A percentile compares a stretch with the other conserved stretches of the same genome.
Conservation (phyloP, 202 grass and related monocot species). For the Saccharum hybrid region DNA sequence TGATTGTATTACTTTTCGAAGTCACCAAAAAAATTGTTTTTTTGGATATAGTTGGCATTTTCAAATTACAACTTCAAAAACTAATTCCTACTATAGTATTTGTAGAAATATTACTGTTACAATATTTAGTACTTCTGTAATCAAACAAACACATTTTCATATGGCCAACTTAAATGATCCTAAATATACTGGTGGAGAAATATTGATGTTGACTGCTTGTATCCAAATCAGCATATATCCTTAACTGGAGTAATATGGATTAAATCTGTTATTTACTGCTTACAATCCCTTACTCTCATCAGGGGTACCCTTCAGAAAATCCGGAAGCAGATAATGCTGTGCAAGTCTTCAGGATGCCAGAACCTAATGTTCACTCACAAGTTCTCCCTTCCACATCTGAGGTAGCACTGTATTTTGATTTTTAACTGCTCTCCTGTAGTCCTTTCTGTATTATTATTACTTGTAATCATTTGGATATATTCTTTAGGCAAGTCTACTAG, state of each 20-base stretch:
- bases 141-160: too few relatives aligned
- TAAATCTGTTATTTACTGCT: neutral
- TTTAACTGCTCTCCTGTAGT: neutral
- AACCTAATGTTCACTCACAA: slow-evolving; percentile 55
- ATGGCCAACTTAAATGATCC: neutral
- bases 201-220: neutral
- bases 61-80: neutral
- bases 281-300: slow-evolving; percentile 21
- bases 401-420: slow-evolving; percentile 38
- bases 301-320: slow-evolving; percentile 50
- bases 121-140: neutral
- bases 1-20: neutral
- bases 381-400: slow-evolving; percentile 57
- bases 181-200: neutral
- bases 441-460: neutral
- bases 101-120: neutral
- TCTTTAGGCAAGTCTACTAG: neutral
- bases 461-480: neutral
- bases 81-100: neutral
- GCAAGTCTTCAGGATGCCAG: slow-evolving; percentile 58
- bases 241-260: neutral
- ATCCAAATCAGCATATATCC: neutral
- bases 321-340: slow-evolving; percentile 49
- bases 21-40: neutral
- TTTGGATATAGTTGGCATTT: neutral